A percentile compares a stretch with the other conserved stretches of the same genome.
phyloP scores from a whole-genome alignment of 352 stramenopile genomes.

The Phytophthora tubulina region DNA sequence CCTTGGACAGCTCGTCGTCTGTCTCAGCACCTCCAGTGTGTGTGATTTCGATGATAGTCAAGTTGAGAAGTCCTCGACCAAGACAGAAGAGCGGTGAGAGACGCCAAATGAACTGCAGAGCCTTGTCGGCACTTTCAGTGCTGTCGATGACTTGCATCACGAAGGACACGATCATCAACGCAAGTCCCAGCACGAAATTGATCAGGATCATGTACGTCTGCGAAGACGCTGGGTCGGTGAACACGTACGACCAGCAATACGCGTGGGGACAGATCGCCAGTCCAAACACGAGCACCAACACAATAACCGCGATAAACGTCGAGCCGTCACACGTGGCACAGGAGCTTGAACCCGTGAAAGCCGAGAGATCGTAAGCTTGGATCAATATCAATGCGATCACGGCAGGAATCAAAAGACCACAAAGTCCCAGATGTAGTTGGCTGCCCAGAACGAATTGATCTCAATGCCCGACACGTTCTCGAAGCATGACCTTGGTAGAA shows the following conservation, averaged over 20 bases:
- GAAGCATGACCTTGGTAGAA: conserved; percentile 92
- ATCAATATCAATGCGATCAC: conserved; percentile 49
- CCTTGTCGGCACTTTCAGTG: conserved; percentile 44
- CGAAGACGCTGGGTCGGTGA: conserved; percentile 56
- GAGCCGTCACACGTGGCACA: conserved; percentile 25
- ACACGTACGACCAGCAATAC: conserved; percentile 73
- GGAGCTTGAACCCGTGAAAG: conserved; percentile 26
- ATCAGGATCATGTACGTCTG: conserved; percentile 68
- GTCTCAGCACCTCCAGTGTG: conserved; percentile 37
- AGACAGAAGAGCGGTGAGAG: conserved; percentile 74
- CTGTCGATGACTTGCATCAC: conserved; percentile 51
- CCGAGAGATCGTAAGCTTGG: conserved; percentile 47
- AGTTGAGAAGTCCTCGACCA: conserved; percentile 32
- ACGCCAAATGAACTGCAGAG: conserved; percentile 69
- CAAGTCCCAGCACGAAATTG: conserved; percentile 72
- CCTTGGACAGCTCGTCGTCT: conserved; percentile 24
- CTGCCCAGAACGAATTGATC: conserved; percentile 95
- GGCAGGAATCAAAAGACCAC: conserved; percentile 70
- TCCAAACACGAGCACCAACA: conserved; percentile 72
- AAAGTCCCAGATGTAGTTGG: conserved; percentile 94
- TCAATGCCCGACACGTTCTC: conserved; percentile 95
- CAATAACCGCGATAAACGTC: conserved; percentile 53
- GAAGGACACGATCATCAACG: conserved; percentile 70
- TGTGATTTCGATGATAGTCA: conserved; percentile 41
- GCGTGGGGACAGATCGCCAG: conserved; percentile 71